Percentiles rank a stretch among this genome's conserved stretches.
Evolutionary conservation across 2,329 filamentous ascomycete species (phyloP).

Genomic region (Biscogniauxia mediterranea): DNA sequence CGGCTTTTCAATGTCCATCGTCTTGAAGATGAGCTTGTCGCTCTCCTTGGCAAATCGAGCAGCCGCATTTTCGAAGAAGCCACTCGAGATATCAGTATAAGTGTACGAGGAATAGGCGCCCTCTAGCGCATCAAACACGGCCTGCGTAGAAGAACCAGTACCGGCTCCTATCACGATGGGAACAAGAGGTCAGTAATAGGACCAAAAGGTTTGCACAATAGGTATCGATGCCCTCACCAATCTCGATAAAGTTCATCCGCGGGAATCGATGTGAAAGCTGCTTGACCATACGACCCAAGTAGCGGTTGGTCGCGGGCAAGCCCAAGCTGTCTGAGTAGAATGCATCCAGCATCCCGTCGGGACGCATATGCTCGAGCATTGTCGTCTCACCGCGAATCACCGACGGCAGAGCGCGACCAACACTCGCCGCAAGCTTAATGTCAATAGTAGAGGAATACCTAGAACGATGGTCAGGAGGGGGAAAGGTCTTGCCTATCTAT

Average conservation of each 20-base stretch:
- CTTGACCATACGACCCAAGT: slow-evolving; percentile 24
- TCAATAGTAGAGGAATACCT: slow-evolving; percentile 8
- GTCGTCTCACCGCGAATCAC: slow-evolving; percentile 34
- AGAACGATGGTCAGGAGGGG: too few relatives aligned
- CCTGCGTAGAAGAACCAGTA: slow-evolving; percentile 40
- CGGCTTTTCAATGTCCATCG: slow-evolving; percentile 30
- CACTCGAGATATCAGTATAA: slow-evolving; percentile 44
- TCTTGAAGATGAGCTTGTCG: slow-evolving; percentile 31
- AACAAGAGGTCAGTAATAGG: too few relatives aligned
- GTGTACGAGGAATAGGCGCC: slow-evolving; percentile 38
- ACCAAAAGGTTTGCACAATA: too few relatives aligned
- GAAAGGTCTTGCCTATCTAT: too few relatives aligned
- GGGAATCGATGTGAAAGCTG: slow-evolving; percentile 42
- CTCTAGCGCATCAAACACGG: slow-evolving; percentile 33
- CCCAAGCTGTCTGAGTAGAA: slow-evolving; percentile 33
- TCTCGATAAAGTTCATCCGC: slow-evolving; percentile 42
- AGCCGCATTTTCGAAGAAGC: slow-evolving; percentile 39
- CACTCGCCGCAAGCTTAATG: slow-evolving; percentile 28
- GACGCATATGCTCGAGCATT: slow-evolving; percentile 38
- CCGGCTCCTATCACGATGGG: slow-evolving; percentile 30
- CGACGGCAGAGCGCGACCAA: slow-evolving; percentile 34
- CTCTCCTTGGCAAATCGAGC: slow-evolving; percentile 28
- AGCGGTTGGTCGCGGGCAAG: slow-evolving; percentile 13
- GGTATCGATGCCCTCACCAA: slow-evolving; percentile 5
- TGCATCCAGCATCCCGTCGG: slow-evolving; percentile 34